phyloP scores from a whole-genome alignment of 352 stramenopile species.

The Pythium aquatile region DNA sequence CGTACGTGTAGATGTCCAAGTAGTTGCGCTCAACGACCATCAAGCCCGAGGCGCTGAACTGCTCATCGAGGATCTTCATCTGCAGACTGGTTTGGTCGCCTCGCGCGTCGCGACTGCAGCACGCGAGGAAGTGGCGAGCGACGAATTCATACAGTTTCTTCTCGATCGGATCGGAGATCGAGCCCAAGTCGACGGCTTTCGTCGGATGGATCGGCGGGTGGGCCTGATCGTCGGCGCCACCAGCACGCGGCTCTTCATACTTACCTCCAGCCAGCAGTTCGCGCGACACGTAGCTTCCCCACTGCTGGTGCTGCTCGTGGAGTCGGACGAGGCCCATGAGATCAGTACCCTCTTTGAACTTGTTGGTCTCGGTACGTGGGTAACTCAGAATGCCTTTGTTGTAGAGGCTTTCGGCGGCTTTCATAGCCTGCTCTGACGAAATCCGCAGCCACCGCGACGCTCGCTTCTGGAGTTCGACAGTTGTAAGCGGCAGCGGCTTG shows the following conservation, averaged over 20 bases:
- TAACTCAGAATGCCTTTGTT: slow-evolving; percentile 98
- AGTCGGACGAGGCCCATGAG: slow-evolving; percentile 74
- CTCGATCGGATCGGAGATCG: slow-evolving; percentile 82
- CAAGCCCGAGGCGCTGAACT: slow-evolving; percentile 86
- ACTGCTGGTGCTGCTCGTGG: slow-evolving; percentile 71
- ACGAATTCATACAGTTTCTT: slow-evolving; percentile 98
- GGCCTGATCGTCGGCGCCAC: slow-evolving; percentile 94
- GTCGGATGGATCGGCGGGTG: slow-evolving; percentile 99
- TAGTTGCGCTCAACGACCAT: slow-evolving; percentile 94
- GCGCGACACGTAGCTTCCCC: slow-evolving; percentile 72
- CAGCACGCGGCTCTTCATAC: slow-evolving; percentile 86
- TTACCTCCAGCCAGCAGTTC: slow-evolving; percentile 58
- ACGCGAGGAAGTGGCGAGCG: slow-evolving; percentile 97
- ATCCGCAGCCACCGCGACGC: slow-evolving; percentile 95
- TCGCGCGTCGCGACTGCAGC: slow-evolving; percentile 94
- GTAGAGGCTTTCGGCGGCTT: slow-evolving; percentile 95
- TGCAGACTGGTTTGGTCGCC: slow-evolving; percentile 88
- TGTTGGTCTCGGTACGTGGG: slow-evolving; percentile 99
- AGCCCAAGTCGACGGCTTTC: slow-evolving; percentile 86
- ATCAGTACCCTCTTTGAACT: slow-evolving; percentile 94
- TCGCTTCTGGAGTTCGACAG: slow-evolving; percentile 98
- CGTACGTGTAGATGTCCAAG: slow-evolving; percentile 94
- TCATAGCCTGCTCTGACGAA: slow-evolving; percentile 96
- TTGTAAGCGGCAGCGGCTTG: slow-evolving; percentile 97
- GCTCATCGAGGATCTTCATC: slow-evolving; percentile 86